Conservation (phyloP, 1,139 yeast genomes). For the Scheffersomyces illinoinensis region DNA sequence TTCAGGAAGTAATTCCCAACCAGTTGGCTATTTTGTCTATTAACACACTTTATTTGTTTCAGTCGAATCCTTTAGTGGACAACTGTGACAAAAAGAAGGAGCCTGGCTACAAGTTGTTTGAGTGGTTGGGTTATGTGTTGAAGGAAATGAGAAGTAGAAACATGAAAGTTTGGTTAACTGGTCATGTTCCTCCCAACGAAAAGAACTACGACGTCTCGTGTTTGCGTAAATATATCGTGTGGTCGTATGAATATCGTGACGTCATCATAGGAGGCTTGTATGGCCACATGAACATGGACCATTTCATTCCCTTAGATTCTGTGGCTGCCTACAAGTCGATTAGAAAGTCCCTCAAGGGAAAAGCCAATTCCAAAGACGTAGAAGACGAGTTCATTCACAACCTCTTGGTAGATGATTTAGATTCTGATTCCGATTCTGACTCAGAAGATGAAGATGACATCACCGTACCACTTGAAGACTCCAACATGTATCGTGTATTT, state of each 20-base stretch:
- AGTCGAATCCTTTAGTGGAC: constrained; percentile 79
- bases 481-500: constrained; percentile 5
- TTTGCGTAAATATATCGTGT: constrained; percentile 67
- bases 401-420: constrained; percentile 11
- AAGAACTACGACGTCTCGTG: constrained; percentile 75
- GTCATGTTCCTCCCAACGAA: constrained; percentile 86
- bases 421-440: constrained; percentile 8
- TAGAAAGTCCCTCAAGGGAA: constrained; percentile 8
- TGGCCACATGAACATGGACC: constrained; percentile 91
- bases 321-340: constrained; percentile 63
- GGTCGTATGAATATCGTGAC: constrained; percentile 83
- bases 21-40: constrained; percentile 76
- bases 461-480: constrained; percentile 7
- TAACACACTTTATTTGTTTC: constrained; percentile 74
- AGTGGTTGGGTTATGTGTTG: constrained; percentile 76
- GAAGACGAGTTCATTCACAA: constrained; percentile 7
- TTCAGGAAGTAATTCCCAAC: constrained; percentile 74
- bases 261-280: constrained; percentile 78
- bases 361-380: constrained; percentile 3
- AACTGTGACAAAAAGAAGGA: constrained; percentile 70
- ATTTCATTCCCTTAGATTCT: constrained; percentile 76
- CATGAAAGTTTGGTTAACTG: constrained; percentile 83
- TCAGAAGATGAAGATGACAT: constrained; percentile 9
- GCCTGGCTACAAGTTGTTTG: constrained; percentile 75
- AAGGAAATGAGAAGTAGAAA: constrained; percentile 72